These are phyloP conservation scores for Nematodospora valgi DNA, from an alignment of 805 yeast species.

Conservation along the genomic window DNA sequence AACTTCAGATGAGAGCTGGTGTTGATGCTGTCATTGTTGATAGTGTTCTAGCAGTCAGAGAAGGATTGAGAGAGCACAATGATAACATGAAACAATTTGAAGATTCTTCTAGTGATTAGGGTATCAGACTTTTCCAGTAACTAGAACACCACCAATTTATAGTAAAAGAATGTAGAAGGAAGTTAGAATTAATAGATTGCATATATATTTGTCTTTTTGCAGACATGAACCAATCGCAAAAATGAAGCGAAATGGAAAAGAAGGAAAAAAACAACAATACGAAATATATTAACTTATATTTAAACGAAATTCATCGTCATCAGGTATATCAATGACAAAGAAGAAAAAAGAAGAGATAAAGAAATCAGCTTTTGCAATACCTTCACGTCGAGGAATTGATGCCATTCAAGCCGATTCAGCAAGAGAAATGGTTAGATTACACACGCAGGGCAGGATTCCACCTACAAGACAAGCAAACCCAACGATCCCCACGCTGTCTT, in stretches of 20 bases:
- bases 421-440: slow-evolving; percentile 55
- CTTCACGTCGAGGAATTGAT: slow-evolving; percentile 37
- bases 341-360: too few relatives aligned
- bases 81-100: slow-evolving; percentile 16
- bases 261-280: too few relatives aligned
- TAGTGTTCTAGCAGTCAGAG: slow-evolving; percentile 87
- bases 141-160: too few relatives aligned
- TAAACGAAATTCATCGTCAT: too few relatives aligned
- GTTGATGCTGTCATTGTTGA: slow-evolving; percentile 99
- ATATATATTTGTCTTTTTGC: too few relatives aligned
- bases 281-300: too few relatives aligned
- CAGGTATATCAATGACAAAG: too few relatives aligned
- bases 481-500: not conserved
- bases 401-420: slow-evolving; percentile 60
- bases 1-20: slow-evolving; percentile 85
- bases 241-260: too few relatives aligned
- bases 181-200: too few relatives aligned
- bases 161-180: too few relatives aligned
- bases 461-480: slow-evolving; percentile 2
- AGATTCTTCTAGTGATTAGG: slow-evolving; percentile 8
- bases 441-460: slow-evolving; percentile 41
- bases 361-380: slow-evolving; percentile 11
- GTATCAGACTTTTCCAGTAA: too few relatives aligned
- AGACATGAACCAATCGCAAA: too few relatives aligned
- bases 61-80: slow-evolving; percentile 51